Evolutionary conservation across 768 basidiomycete genomes (phyloP).

Genomic region (Naematelia encephala): DNA sequence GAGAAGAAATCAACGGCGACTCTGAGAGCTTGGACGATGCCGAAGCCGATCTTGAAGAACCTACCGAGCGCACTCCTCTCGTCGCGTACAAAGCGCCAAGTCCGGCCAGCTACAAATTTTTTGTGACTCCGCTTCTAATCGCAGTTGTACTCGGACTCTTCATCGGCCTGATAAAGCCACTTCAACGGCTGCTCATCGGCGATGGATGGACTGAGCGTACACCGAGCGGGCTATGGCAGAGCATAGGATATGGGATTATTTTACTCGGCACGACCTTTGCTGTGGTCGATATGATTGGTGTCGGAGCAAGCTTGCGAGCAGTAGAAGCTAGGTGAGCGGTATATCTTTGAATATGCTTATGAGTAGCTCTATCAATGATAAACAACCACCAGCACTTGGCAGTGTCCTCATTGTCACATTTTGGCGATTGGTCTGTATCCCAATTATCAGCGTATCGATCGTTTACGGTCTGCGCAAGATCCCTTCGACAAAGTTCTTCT

Average conservation of each 20-base stretch:
- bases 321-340: conserved; percentile 26
- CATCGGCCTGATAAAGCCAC: conserved; percentile 40
- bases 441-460: conserved; percentile 34
- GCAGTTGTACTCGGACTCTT: conserved; percentile 36
- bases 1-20: neutral
- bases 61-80: conserved; percentile 41
- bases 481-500: conserved; percentile 36
- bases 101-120: neutral
- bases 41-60: conserved; percentile 19
- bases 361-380: conserved; percentile 26
- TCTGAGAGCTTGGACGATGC: neutral
- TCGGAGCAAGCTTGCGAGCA: conserved; percentile 33
- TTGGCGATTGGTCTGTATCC: conserved; percentile 42
- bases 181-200: conserved; percentile 33
- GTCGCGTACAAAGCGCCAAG: conserved; percentile 10
- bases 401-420: conserved; percentile 32
- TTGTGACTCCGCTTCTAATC: conserved; percentile 22
- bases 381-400: conserved; percentile 42
- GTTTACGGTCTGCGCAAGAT: conserved; percentile 41
- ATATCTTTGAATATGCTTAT: conserved; percentile 9
- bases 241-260: conserved; percentile 30
- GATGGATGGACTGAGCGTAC: conserved; percentile 6
- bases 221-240: conserved; percentile 40
- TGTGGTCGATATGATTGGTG: conserved; percentile 35
- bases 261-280: conserved; percentile 35